phyloP scores from a whole-genome alignment of 208 protist species.

The Entamoeba histolytica region DNA sequence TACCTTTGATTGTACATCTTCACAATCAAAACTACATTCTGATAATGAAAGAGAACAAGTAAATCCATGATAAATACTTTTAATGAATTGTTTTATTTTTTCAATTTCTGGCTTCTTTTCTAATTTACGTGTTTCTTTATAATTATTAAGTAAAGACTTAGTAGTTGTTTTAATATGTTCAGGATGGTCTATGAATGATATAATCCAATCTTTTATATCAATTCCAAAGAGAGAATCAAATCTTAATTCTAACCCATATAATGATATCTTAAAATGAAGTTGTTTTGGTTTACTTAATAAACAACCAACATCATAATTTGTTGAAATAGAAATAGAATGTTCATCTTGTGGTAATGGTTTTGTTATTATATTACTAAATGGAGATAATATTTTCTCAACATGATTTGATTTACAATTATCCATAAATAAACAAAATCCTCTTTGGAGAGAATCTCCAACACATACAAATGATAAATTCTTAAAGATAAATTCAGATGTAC shows the following conservation, averaged over 20 bases:
- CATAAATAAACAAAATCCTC: neutral
- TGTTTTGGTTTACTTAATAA: neutral
- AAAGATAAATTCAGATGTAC: neutral
- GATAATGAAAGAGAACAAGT: neutral
- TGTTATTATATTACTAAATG: neutral
- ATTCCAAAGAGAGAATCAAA: neutral
- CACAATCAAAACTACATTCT: neutral
- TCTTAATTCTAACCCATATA: neutral
- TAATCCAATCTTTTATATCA: neutral
- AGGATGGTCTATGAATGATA: neutral
- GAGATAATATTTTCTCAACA: neutral
- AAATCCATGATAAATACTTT: neutral
- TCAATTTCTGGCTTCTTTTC: neutral
- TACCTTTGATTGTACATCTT: neutral
- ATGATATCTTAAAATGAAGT: neutral
- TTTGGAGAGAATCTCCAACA: neutral
- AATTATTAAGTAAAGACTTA: neutral
- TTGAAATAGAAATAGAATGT: neutral
- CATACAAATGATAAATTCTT: neutral
- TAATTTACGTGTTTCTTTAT: neutral
- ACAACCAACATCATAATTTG: neutral
- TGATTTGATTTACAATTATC: neutral
- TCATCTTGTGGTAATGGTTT: neutral
- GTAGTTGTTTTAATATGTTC: neutral
- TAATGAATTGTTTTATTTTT: neutral